These are phyloP conservation scores for Adansonia gregorii DNA, from an alignment of 441 rosid species.

Conservation along the genomic window DNA sequence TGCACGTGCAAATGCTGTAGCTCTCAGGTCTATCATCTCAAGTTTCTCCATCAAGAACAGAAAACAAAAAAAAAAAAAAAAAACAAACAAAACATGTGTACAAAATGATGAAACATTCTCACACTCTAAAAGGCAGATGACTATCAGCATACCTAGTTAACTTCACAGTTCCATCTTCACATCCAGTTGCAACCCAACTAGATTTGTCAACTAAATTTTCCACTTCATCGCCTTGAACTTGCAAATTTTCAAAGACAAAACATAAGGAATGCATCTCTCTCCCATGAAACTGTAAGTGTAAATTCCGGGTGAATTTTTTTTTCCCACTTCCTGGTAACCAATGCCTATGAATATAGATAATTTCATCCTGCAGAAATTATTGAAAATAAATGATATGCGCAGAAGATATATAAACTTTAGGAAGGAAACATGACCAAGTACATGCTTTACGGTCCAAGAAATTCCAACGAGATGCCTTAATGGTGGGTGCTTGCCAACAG, in stretches of 20 bases:
- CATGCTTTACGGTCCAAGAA: not conserved
- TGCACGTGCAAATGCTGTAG: not conserved
- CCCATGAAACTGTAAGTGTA: conserved; percentile 91
- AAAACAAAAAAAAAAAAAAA: not conserved
- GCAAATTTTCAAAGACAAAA: conserved; percentile 56
- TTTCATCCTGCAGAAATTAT: conserved; percentile 67
- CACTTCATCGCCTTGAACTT: conserved; percentile 39
- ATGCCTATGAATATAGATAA: conserved; percentile 70
- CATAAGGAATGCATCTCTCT: conserved; percentile 92
- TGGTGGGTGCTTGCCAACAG: not conserved
- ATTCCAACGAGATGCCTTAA: conserved; percentile 1
- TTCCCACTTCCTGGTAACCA: conserved; percentile 53
- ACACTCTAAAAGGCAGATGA: conserved; percentile 23
- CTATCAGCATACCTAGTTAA: conserved; percentile 67
- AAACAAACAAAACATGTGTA: not conserved
- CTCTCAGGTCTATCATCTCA: not conserved
- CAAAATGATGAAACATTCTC: not conserved
- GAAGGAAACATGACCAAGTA: not conserved
- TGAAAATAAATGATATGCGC: conserved; percentile 14
- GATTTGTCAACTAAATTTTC: conserved; percentile 38
- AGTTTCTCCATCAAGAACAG: not conserved
- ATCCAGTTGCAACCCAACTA: conserved; percentile 94
- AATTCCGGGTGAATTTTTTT: conserved; percentile 66
- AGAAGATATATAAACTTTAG: conserved; percentile 13
- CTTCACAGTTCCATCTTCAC: conserved; percentile 99